These are phyloP conservation scores for Melocanna baccifera DNA, from an alignment of 176 grass and related monocot species.

Conservation along the genomic window DNA sequence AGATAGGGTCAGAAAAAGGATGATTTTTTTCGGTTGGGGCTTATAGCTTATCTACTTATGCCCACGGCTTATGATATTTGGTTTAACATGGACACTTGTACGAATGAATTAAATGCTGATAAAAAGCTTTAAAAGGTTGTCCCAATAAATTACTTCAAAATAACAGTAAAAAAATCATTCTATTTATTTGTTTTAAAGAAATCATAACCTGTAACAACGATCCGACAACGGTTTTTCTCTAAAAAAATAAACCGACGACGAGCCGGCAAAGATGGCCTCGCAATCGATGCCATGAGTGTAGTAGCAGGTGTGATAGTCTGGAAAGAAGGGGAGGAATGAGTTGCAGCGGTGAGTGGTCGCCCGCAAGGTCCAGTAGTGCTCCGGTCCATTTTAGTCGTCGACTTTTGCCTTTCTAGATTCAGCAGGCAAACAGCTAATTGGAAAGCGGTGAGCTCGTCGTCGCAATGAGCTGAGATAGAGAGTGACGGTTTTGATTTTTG, in stretches of 20 bases:
- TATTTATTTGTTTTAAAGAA: no score
- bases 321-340: constrained; percentile 20
- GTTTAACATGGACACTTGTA: rapidly evolving
- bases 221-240: background rate
- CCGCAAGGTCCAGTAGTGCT: background rate
- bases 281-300: constrained; percentile 50
- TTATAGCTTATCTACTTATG: no score
- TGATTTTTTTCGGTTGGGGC: no score
- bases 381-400: background rate
- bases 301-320: background rate
- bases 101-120: no score
- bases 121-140: rapidly evolving
- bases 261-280: background rate
- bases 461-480: background rate
- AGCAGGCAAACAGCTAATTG: background rate
- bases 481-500: background rate
- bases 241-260: background rate
- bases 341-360: constrained; percentile 29
- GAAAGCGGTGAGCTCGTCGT: background rate
- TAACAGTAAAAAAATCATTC: no score
- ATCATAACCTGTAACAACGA: no score
- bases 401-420: constrained; percentile 30
- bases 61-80: rapidly evolving
- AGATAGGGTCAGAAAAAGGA: no score
- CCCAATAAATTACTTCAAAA: no score